Percentiles rank a stretch among this genome's conserved stretches.
phyloP scores from a whole-genome alignment of 345 rosid genomes.

The Boechera stricta region DNA sequence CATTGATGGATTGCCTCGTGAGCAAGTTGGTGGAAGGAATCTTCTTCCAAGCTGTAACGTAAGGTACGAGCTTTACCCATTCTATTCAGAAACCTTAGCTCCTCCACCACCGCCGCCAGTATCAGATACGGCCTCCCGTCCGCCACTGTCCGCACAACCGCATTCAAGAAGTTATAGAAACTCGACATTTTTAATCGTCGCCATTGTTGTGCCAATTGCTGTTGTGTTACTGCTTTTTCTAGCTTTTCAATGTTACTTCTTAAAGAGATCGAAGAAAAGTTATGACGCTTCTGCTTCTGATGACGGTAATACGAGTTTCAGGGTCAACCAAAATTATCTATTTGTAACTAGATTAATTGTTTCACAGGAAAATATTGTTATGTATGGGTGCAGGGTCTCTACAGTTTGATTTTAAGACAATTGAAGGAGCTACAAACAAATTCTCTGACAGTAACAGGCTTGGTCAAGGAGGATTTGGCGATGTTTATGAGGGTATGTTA shows the following conservation, averaged over 20 bases:
- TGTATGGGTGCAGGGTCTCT: not conserved
- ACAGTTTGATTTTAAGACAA: not conserved
- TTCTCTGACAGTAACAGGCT: not conserved
- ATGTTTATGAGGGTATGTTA: not conserved
- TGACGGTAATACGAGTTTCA: not conserved
- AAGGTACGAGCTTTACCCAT: not conserved
- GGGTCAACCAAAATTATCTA: not conserved
- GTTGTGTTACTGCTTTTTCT: not conserved
- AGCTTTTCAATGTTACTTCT: not conserved
- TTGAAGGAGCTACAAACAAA: not conserved
- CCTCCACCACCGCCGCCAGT: not conserved
- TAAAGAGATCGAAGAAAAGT: not conserved
- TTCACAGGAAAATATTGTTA: not conserved
- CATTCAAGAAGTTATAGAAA: not conserved
- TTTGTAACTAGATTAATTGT: not conserved
- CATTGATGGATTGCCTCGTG: not conserved
- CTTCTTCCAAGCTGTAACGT: not conserved
- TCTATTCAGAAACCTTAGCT: not conserved
- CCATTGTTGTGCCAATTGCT: not conserved
- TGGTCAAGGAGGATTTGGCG: not conserved
- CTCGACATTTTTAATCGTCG: not conserved
- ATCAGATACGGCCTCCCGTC: not conserved
- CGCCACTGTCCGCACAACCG: not conserved
- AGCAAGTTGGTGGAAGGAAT: not conserved
- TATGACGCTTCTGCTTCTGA: not conserved